Base-by-base conservation (phyloP, 2,329 filamentous ascomycete genomes). In the Colletotrichum sp. region DNA sequence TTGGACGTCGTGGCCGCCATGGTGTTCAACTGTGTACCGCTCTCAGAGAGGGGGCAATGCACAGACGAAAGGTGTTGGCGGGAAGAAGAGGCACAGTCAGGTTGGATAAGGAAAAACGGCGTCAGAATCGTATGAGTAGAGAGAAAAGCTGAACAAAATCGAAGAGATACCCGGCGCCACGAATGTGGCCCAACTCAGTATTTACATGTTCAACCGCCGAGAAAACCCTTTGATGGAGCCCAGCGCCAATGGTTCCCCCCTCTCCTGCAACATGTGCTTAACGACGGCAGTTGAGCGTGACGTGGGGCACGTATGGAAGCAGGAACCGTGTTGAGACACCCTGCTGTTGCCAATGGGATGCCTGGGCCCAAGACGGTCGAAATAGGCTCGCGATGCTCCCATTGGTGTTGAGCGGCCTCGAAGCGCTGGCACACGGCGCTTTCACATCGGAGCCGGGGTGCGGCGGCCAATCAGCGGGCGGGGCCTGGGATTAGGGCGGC, bases 1-100 rank as follows among this genome's bases (percentile, higher is more conserved):
- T 80, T 76, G 8, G 79, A 79, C 36, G 84, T 84, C 66, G 84
- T 79, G 66, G 82, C 78, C 55, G 85, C 80, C 85, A 89, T 88
- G 75, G 66, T 79, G 73, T 57, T 65, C 27, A 57, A 64, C 58
- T 43, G 38, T 6, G 27, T 43, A 34, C 55, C 57, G 47, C 68
- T 71, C 66, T 21, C 70, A 59, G 70, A 70, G 62, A 61, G 29
- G 31, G 33, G 57, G 57, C 62, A 74, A 24, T 58, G 18, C 9
- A 27, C 33, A 47, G 24, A 33, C 6, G 51, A 18, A 34, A n/a
- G 9, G 29, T 62, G 61, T 54, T 51, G 31, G 16, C 54, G 34
- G 55, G 33, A 27, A 16, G n/a, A 65, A 65, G 57, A 54, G 21
- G 58, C 65, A 58, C 34, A 58, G 47, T 15, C n/a, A 66, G 43